Conservation (phyloP, 140 eudicot species). For the Anethum foeniculum region DNA sequence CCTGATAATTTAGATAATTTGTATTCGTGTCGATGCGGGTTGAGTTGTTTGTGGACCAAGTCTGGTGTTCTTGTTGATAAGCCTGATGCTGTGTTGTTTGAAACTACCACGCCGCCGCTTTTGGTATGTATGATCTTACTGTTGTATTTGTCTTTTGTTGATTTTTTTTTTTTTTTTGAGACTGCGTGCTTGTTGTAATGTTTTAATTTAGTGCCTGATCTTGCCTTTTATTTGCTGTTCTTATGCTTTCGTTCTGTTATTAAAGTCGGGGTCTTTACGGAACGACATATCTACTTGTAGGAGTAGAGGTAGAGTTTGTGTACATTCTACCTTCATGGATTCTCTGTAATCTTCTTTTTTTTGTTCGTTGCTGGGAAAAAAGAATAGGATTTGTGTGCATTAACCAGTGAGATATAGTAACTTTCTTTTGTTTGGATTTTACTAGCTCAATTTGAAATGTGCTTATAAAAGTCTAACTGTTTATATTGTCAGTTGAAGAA, state of each 20-base stretch:
- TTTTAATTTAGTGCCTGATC: background rate
- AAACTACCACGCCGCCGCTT: slow-evolving; percentile 83
- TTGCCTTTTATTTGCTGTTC: background rate
- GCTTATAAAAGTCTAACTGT: background rate
- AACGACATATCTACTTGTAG: background rate
- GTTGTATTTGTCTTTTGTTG: background rate
- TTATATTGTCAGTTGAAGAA: background rate
- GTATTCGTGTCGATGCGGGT: slow-evolving; percentile 80
- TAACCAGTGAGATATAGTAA: background rate
- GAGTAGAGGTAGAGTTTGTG: background rate
- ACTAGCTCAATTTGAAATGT: background rate
- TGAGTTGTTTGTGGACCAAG: slow-evolving; percentile 98
- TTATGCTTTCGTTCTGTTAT: background rate
- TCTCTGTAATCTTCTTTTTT: no score
- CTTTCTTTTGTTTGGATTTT: no score
- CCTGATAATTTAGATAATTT: slow-evolving; percentile 98
- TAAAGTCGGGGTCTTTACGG: no score
- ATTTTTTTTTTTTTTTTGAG: background rate
- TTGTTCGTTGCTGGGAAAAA: background rate
- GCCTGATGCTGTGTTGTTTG: slow-evolving; percentile 90
- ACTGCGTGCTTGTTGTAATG: no score
- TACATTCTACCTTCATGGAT: background rate
- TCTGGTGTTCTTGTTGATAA: slow-evolving; percentile 75
- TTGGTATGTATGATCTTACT: slow-evolving; percentile 31
- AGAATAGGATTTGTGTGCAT: background rate